Evolutionary conservation across 208 protist genomes (phyloP), one percentile per base, ranked within the genome.

Genomic region (Zelonia costaricensis): DNA sequence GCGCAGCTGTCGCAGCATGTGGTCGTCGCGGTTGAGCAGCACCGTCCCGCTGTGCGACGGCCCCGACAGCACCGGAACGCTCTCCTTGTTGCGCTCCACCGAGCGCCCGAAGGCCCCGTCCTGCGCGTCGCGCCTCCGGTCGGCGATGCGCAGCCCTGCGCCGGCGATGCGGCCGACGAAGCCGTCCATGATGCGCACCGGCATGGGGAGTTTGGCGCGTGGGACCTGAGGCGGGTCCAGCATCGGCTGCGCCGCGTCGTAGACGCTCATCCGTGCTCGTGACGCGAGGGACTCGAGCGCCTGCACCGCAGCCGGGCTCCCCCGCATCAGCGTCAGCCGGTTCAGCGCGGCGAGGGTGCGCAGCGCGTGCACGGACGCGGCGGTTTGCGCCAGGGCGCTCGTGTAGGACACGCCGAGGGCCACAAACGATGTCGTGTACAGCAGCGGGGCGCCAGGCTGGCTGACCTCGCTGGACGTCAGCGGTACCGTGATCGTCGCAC

Each of bases 321-420:
- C 47, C 23, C 27, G 43, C 39, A 56, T 45, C 6, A 55, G 47
- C 2, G 44, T 62, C 16, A 63, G 64, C 16, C 75, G 75, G 53
- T 86, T 74, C 22, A 91, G 60, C n/a, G 67, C 27, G 1, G 62
- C 45, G 25, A 95, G 67, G 5, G 76, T 72, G 28, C 62, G 62
- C 33, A 93, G 55, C 20, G 87, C 91, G 62, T 96, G 88, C 74
- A 89, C 84, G 1, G 86, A 75, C 20, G 91, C 87, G 5, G 84
- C 76, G 13, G 72, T 57, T 65, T 92, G 72, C 8, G 87, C 85
- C 25, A 77, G 72, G 10, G 66, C 54, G 18, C 39, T 33, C n/a
- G 76, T 80, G 33, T 71, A 69, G 4, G 73, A 74, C 38, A 93
- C 78, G 30, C 91, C 91, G 22, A 96, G 82, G 9, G 87, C 87